Percentiles rank a stretch among this genome's conserved stretches.
Conservation (phyloP, 306 rosid species). For the Inga oerstediana region DNA sequence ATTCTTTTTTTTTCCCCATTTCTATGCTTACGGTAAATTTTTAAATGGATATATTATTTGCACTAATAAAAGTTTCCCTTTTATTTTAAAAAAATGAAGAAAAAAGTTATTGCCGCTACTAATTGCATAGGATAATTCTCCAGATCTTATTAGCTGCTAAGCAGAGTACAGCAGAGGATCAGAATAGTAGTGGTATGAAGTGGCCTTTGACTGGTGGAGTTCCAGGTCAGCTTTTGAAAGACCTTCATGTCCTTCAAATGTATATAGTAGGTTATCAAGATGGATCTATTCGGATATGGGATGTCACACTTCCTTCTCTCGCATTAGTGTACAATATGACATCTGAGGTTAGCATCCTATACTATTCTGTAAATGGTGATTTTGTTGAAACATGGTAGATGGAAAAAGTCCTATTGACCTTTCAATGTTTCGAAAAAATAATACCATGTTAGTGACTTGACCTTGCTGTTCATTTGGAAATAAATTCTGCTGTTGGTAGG, state of each 20-base stretch:
- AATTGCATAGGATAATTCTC: conserved; percentile 36
- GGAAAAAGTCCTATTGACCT: conserved; percentile 15
- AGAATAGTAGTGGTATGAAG: conserved; percentile 35
- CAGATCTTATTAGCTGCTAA: conserved; percentile 59
- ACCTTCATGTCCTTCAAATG: conserved; percentile 58
- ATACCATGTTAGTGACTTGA: conserved; percentile 22
- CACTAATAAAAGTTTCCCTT: background rate
- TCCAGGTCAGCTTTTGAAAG: conserved; percentile 51
- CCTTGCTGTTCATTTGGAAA: conserved; percentile 26
- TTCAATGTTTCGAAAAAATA: conserved; percentile 9
- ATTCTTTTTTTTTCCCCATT: background rate
- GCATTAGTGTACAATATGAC: conserved; percentile 55
- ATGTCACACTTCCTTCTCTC: conserved; percentile 73
- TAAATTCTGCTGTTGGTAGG: conserved; percentile 53
- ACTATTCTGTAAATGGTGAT: conserved; percentile 13
- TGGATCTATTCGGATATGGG: conserved; percentile 87
- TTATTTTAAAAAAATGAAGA: background rate
- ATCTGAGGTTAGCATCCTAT: conserved; percentile 58
- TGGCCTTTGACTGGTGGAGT: conserved; percentile 92
- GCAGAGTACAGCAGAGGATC: conserved; percentile 42
- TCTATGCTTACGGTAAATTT: conserved; percentile 16
- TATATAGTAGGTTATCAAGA: conserved; percentile 86
- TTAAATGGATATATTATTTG: conserved; percentile 11
- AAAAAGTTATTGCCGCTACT: conserved; percentile 7
- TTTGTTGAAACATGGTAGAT: conserved; percentile 1